Evolutionary conservation across 1,139 yeast species (phyloP), one percentile per base, ranked within the genome.

Genomic region (Meyerozyma elateridarum): DNA sequence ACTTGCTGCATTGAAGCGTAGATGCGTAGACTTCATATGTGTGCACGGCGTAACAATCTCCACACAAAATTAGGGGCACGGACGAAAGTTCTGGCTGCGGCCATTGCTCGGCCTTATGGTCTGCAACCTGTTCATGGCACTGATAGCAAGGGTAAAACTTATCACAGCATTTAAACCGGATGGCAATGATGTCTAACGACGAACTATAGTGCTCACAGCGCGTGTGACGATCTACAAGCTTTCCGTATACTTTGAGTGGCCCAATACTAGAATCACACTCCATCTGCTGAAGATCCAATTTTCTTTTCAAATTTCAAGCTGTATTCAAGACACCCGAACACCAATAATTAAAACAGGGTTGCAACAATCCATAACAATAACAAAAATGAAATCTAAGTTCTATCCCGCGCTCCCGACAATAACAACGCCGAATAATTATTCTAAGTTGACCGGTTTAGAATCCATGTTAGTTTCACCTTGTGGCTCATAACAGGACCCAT

Each of bases 81-180:
- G 44, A 36, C 9, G 39, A 46, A 6, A 51, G 36, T 8, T 51
- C 55, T 2, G 25, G 12, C 25, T 25, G 33, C 25, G 44, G 29
- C 53, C 60, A 57, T 25, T 45, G 44, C 18, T 31, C 26, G 5
- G 46, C 29, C 5, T 25, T 30, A 32, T 58, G 64, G 17, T 30
- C 30, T 5, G 44, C 40, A 8, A 29, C 32, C 22, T 49, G 53
- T 8, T 43, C 39, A 39, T 68, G 73, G 40, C 73, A 68, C 43
- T 62, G 41, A 44, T 47, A 63, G 45, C 73, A 68, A 2, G 72
- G 70, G 37, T 51, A 68, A 36, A 54, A 67, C 6, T 36, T 33
- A 11, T 34, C 40, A 40, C 73, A 68, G 44, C 73, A 68, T 35
- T 54, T 55, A 46, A 63, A 65, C 39, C 59, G 61, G 33, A 68